Evolutionary conservation across 768 basidiomycete genomes (phyloP).

Genomic region (Hortiboletus campestris): DNA sequence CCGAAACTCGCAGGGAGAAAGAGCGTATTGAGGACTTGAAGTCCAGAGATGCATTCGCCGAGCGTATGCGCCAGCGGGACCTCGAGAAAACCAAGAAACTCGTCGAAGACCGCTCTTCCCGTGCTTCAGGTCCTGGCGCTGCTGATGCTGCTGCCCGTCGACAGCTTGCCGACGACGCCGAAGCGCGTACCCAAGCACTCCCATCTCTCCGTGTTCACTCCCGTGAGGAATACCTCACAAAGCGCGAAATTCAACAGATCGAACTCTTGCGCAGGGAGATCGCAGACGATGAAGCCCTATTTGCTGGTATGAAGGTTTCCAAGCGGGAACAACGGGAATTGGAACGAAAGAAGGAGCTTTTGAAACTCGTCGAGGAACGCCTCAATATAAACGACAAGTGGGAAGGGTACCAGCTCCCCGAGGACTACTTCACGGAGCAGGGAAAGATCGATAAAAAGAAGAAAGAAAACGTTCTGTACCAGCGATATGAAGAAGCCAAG

Average conservation of each 20-base stretch:
- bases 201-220: constrained; percentile 84
- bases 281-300: constrained; percentile 88
- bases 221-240: constrained; percentile 93
- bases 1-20: constrained; percentile 63
- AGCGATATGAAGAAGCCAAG: constrained; percentile 92
- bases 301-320: constrained; percentile 87
- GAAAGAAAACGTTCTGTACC: constrained; percentile 87
- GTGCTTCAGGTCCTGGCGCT: constrained; percentile 59
- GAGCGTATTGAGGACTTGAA: constrained; percentile 76
- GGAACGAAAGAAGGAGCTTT: constrained; percentile 87
- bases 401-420: constrained; percentile 95
- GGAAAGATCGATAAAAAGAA: constrained; percentile 98
- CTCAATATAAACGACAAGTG: constrained; percentile 92
- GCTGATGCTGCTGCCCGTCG: constrained; percentile 82
- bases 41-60: constrained; percentile 92
- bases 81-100: constrained; percentile 84
- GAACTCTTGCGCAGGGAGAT: constrained; percentile 92
- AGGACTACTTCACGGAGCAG: constrained; percentile 97
- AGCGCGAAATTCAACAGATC: constrained; percentile 94
- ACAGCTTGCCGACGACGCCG: constrained; percentile 75
- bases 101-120: constrained; percentile 89
- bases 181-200: constrained; percentile 51
- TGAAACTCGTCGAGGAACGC: constrained; percentile 90
- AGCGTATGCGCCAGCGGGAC: constrained; percentile 81
- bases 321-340: constrained; percentile 79